phyloP scores from a whole-genome alignment of 306 rosid genomes.

The Corylus avellana region DNA sequence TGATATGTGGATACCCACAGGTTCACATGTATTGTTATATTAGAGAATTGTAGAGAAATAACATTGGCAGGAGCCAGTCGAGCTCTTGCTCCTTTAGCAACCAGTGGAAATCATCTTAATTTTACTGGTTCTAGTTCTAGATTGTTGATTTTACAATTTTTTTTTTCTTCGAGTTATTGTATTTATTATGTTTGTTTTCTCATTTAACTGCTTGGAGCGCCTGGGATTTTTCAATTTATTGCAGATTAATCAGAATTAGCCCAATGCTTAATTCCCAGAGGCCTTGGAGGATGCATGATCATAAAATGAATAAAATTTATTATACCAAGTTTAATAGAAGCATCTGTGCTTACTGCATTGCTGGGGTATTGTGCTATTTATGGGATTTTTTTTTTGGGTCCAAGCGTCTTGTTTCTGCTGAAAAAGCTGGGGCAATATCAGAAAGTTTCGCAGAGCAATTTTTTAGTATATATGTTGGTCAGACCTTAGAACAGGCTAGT shows the following conservation, averaged over 20 bases:
- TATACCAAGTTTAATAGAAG: neutral
- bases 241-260: slow-evolving; percentile 17
- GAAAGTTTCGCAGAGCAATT: neutral
- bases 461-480: neutral
- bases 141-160: slow-evolving; percentile 35
- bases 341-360: neutral
- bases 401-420: neutral
- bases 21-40: slow-evolving; percentile 42
- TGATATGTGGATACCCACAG: slow-evolving; percentile 34
- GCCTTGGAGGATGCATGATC: slow-evolving; percentile 10
- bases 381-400: neutral
- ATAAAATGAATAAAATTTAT: slow-evolving; percentile 6
- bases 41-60: slow-evolving; percentile 43
- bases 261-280: slow-evolving; percentile 6
- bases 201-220: slow-evolving; percentile 19
- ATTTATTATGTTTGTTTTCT: slow-evolving; percentile 19
- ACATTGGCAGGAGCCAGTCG: slow-evolving; percentile 36
- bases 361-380: neutral
- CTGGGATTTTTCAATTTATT: slow-evolving; percentile 26
- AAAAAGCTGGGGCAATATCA: neutral
- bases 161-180: slow-evolving; percentile 31
- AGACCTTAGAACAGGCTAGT: neutral
- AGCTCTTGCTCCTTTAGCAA: slow-evolving; percentile 28
- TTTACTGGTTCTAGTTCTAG: slow-evolving; percentile 36
- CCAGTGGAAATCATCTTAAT: slow-evolving; percentile 38